These are phyloP conservation scores for Nemania serpens DNA, from an alignment of 2,329 filamentous ascomycete species.

Conservation along the genomic window DNA sequence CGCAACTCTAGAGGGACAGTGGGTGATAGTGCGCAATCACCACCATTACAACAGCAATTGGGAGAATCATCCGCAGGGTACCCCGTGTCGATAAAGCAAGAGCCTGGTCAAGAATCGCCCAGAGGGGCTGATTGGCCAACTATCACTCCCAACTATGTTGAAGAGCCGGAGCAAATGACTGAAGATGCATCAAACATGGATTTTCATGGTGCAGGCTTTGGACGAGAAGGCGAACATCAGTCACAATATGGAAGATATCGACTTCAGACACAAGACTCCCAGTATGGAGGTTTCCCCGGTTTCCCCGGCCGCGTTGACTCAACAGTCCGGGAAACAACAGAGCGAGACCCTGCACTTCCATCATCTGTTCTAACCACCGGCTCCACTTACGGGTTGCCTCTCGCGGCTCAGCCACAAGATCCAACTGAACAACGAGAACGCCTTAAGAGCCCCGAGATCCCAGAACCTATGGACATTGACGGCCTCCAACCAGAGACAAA, in stretches of 20 bases:
- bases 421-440: constrained; percentile 36
- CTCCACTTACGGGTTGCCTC: constrained; percentile 41
- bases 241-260: constrained; percentile 22
- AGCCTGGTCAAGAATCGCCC: constrained; percentile 25
- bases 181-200: constrained; percentile 22
- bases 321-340: constrained; percentile 37
- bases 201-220: constrained; percentile 11
- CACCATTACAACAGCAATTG: constrained; percentile 32
- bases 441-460: constrained; percentile 43
- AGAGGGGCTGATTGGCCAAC: constrained; percentile 21
- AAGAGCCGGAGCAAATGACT: constrained; percentile 38
- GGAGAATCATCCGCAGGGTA: constrained; percentile 29
- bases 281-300: constrained; percentile 30
- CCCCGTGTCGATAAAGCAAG: constrained; percentile 30
- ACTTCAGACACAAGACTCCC: constrained; percentile 31
- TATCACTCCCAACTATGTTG: constrained; percentile 27
- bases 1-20: constrained; percentile 34
- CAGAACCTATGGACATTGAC: constrained; percentile 42
- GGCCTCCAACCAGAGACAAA: constrained; percentile 29
- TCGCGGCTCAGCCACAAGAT: constrained; percentile 37
- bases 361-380: constrained; percentile 35
- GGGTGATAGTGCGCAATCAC: constrained; percentile 26
- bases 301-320: constrained; percentile 34
- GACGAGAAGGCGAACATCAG: constrained; percentile 22
- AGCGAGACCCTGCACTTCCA: constrained; percentile 37